Evolutionary conservation across 345 rosid species (phyloP), one percentile per base, ranked within the genome.

Genomic region (Eucalyptus shirleyi): DNA sequence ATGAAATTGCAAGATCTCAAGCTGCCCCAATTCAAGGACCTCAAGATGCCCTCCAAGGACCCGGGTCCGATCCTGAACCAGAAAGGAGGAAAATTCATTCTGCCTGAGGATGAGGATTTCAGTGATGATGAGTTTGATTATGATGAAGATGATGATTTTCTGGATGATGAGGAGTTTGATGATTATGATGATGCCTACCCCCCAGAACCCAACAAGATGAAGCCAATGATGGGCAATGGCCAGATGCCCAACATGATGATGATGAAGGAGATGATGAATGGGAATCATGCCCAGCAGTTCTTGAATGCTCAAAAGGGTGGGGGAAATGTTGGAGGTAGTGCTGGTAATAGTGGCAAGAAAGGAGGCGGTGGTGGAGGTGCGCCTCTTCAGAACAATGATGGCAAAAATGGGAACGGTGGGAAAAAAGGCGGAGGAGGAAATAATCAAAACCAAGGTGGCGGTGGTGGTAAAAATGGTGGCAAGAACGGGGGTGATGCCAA

Each of bases 1-100:
- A 91, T 95, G 92, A 96, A 95, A 89, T 62, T 96, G 1, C 97
- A 93, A 94, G 98, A 96, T 92, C 92, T 93, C 95, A 95, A 94
- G 92, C 92, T 94, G 47, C 93, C 96, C 26, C 97, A 95, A 44
- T 93, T 95, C 28, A 97, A 94, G 90, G 96, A 92, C 86, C 87
- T 94, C 81, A 96, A 96, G 88, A 90, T 94, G 92, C 96, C 96
- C 37, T 89, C n/a, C 80, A 91, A 93, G 90, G 88, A 92, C 89
- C 94, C 89, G 87, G 93, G 92, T 86, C 97, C 93, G 89, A 96
- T 24, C 81, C 30, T n/a, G 44, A 62, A 56, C 86, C 51, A 50
- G 83, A 62, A 62, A 59, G 88, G 95, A 26, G 96, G 92, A 1
- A 95, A 93, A 92, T 94, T 96, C 59, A 87, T 30, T 6, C 47